These are phyloP conservation scores for Calocera cornea DNA, from an alignment of 768 basidiomycete genomes.

Conservation along the genomic window DNA sequence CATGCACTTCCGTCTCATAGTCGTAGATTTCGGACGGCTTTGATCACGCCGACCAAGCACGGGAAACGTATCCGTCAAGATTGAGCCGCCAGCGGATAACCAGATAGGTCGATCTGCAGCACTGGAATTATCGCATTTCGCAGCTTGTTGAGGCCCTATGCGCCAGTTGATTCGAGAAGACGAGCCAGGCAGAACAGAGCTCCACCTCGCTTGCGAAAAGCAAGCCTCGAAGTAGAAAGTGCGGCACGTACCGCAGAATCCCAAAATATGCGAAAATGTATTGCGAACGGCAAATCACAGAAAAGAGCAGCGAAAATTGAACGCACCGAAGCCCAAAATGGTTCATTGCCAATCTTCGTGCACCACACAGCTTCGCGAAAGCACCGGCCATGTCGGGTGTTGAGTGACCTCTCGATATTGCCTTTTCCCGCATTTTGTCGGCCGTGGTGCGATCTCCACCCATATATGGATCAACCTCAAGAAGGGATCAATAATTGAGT, in stretches of 20 bases:
- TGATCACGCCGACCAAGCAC: too few species aligned
- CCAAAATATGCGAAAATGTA: neutral
- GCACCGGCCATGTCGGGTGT: slow-evolving; percentile 63
- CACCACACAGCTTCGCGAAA: slow-evolving; percentile 51
- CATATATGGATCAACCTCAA: slow-evolving; percentile 32
- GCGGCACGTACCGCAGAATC: neutral
- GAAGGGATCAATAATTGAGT: slow-evolving; percentile 32
- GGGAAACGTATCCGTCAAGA: too few species aligned
- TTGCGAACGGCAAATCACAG: neutral
- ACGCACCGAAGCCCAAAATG: slow-evolving; percentile 59
- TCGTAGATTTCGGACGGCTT: too few species aligned
- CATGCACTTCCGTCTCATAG: too few species aligned
- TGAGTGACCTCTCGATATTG: slow-evolving; percentile 60
- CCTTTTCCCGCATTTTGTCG: slow-evolving; percentile 42
- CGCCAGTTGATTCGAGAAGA: too few species aligned
- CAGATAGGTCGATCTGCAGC: too few species aligned
- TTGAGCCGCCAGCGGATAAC: too few species aligned
- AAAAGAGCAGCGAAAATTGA: neutral
- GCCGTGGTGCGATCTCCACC: slow-evolving; percentile 20
- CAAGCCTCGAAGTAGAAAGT: neutral
- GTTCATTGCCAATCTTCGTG: slow-evolving; percentile 54
- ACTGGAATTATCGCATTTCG: too few species aligned
- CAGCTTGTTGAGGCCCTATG: too few species aligned
- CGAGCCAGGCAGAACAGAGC: too few species aligned
- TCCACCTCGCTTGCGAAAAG: too few species aligned